Evolutionary conservation across 495 filamentous ascomycete genomes (phyloP), one percentile per base, ranked within the genome.

Genomic region (Rhypophila decipiens): DNA sequence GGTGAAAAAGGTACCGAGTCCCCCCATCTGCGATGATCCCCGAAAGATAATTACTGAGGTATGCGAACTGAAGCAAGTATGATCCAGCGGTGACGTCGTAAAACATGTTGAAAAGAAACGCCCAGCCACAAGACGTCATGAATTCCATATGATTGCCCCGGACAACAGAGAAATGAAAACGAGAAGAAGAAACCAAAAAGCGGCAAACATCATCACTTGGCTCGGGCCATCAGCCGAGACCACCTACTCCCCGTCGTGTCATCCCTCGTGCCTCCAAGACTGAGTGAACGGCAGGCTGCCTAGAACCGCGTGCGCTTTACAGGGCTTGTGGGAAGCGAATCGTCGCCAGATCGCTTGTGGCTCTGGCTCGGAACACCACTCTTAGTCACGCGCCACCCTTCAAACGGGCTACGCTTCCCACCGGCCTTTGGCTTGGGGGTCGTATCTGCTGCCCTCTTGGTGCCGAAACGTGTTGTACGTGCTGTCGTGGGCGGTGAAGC

Each of bases 331-430:
- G 59, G 49, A 19, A 75, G 46, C 1, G 55, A 46, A n/a, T n/a
- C n/a, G 5, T 75, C 72, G 3, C 64, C 73, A 20, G 61, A 53
- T 50, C 76, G 70, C 67, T 79, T 79, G 46, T 66, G 67, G 42
- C 44, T 51, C 9, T 53, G 42, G 17, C 50, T 24, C 19, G 55
- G 23, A 38, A 53, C 34, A 31, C 54, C 43, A 57, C 58, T 60
- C 71, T 87, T 87, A 50, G 73, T 76, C 17, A 82, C 75, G 33
- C 70, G 68, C 83, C 84, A 88, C 40, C 66, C 66, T 51, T 80
- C 76, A 52, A 87, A 89, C 1, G 83, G 81, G 55, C 82, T 86
- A 36, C 65, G 64, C 51, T 76, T 79, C 38, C 57, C 56, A 24
- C 46, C 29, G 4, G 18, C 11, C 15, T 48, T 37, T 18, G 52